Evolutionary conservation across 768 basidiomycete species (phyloP), one percentile per base, ranked within the genome.

Genomic region (Leccinum disarticulatum): DNA sequence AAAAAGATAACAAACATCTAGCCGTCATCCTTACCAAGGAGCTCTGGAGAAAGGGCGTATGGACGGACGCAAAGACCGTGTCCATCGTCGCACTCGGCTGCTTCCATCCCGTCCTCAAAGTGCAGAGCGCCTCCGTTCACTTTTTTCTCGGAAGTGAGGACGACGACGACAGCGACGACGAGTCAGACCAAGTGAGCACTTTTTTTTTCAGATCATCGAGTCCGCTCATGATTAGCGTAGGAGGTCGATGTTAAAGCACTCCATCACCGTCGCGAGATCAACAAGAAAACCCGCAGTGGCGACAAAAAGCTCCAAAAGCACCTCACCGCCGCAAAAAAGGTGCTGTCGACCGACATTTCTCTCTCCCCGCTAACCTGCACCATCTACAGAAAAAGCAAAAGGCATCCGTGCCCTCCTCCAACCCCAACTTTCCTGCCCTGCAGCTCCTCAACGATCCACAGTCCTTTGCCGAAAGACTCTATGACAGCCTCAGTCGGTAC

Each of bases 131-230:
- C 2, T 92, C 95, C 1, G 76, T 95, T 15, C 94, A 98, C 76
- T 99, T 98, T 78, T 99, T 98, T 80, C 84, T 99, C n/a, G 93
- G 93, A 5, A 85, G 82, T 57, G 92, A 93, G 47, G 87, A 93
- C 22, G 87, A 87, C 19, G 87, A 86, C 43, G 86, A 89, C 60
- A 87, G 84, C 48, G 87, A 88, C 49, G 84, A 88, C 1, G 91
- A 90, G 62, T 88, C 88, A 46, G 84, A 86, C 27, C 80, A 67
- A 62, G 65, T 57, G 35, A 28, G 62, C 41, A 8, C 30, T 31
- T 33, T 38, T 17, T 17, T 36, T 33, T 31, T 50, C 35, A 10
- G 25, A 47, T 30, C 28, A 54, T 61, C 13, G 5, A 7, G 2
- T 30, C 19, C 4, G 46, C 66, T 68, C 57, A 68, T 2, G 5